Evolutionary conservation across 768 basidiomycete species (phyloP).

Genomic region (Obba rivulosa): DNA sequence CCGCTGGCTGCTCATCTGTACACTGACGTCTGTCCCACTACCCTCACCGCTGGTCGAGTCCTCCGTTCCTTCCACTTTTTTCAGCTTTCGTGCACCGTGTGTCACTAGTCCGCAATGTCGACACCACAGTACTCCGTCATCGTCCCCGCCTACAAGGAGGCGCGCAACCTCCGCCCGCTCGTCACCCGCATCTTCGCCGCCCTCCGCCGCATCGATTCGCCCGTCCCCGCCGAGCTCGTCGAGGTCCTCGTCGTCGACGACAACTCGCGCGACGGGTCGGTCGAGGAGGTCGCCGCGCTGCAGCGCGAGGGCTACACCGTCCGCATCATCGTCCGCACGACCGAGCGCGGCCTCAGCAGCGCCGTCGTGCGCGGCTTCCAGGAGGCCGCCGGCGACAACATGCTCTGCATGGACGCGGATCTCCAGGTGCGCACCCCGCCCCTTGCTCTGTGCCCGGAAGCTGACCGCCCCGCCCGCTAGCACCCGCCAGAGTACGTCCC

Average conservation of each 20-base stretch:
- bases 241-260: slow-evolving; percentile 26
- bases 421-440: slow-evolving; percentile 18
- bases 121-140: slow-evolving; percentile 23
- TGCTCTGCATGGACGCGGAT: slow-evolving; percentile 28
- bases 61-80: too few relatives aligned
- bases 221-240: slow-evolving; percentile 17
- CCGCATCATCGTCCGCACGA: slow-evolving; percentile 25
- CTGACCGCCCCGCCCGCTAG: slow-evolving; percentile 4
- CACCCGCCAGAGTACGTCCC: slow-evolving; percentile 26
- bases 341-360: slow-evolving; percentile 24
- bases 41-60: too few relatives aligned
- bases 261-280: slow-evolving; percentile 26
- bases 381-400: slow-evolving; percentile 24
- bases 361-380: slow-evolving; percentile 26
- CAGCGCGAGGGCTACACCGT: slow-evolving; percentile 25
- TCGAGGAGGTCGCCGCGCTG: slow-evolving; percentile 20
- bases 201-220: slow-evolving; percentile 20
- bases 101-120: too few relatives aligned
- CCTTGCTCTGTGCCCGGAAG: background rate
- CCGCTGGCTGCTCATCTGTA: too few relatives aligned
- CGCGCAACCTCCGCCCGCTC: slow-evolving; percentile 24
- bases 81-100: too few relatives aligned
- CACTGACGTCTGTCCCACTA: too few relatives aligned
- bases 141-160: slow-evolving; percentile 25
- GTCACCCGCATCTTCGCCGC: slow-evolving; percentile 25